Base-by-base conservation (phyloP, 2,329 filamentous ascomycete species). In the Diaporthe citrichinensis region DNA sequence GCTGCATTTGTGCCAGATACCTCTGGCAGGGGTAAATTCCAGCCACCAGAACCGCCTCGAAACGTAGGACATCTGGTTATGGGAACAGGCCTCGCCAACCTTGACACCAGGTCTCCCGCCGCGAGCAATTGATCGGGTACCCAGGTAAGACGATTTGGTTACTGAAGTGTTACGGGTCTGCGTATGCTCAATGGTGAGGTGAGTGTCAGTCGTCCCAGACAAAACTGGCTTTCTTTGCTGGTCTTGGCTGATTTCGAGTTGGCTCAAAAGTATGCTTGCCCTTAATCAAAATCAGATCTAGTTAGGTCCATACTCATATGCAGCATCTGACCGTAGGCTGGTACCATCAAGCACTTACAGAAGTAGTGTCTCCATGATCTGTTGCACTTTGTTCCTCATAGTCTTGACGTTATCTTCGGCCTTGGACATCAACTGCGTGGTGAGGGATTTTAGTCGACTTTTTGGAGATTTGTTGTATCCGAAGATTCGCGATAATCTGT, bases 31-130 rank as follows among this genome's bases (percentile, higher is more conserved):
- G n/a, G 36, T 44, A 36, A 31, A 7, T 46, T 62, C 59, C 8
- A 62, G 39, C 59, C 59, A 62, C 59, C 59, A 62, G 59, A 62
- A 62, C 15, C 59, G 39, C 59, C 39, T 20, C 2, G 8, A 9
- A 4, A 15, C 14, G 15, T 44, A 46, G 39, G 59, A 44, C 17
- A 25, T 44, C 39, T 62, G n/a, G 3, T 20, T 46, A 5, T 62
- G 59, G n/a, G 15, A 20, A 10, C 59, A 62, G 2, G 12, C 25
- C 7, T 28, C 59, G 14, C 14, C 8, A 9, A 20, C 12, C 4
- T 39, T 31, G 2, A 6, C 15, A 44, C 14, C 1, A 28, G 15
- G 5, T 62, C 59, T 44, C 3, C 7, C 20, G 2, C 59, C 44
- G 25, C 4, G 39, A 20, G n/a, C 15, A 3, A 23, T n/a, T 2